These are phyloP conservation scores for Stemphylium lycopersici DNA, from an alignment of 2,329 filamentous ascomycete species.

Conservation along the genomic window DNA sequence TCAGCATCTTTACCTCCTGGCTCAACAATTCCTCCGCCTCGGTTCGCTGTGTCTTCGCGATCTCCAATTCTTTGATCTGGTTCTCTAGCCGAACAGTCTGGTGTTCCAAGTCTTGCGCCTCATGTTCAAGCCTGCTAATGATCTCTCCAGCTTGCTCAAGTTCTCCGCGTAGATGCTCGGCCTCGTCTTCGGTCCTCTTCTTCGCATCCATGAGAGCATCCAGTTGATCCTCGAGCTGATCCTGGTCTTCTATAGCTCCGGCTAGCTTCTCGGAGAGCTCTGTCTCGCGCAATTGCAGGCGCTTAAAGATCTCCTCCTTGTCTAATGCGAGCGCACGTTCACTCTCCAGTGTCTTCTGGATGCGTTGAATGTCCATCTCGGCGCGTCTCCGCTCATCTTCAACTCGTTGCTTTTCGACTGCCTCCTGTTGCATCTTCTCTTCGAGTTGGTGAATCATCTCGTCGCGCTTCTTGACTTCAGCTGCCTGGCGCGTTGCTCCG, in stretches of 20 bases:
- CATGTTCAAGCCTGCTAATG: conserved; percentile 82
- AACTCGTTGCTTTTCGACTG: conserved; percentile 74
- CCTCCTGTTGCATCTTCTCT: conserved; percentile 79
- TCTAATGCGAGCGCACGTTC: conserved; percentile 94
- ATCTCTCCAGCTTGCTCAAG: conserved; percentile 90
- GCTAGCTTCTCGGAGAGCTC: conserved; percentile 93
- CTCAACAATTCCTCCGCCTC: conserved; percentile 76
- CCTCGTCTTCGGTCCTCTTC: conserved; percentile 83
- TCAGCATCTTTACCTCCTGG: conserved; percentile 87
- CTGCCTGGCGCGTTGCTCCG: conserved; percentile 87
- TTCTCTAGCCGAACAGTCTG: conserved; percentile 73
- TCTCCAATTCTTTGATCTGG: conserved; percentile 73
- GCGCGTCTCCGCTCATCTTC: conserved; percentile 91
- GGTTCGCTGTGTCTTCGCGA: conserved; percentile 73
- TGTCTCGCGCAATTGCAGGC: conserved; percentile 88
- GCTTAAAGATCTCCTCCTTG: conserved; percentile 98
- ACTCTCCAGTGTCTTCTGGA: conserved; percentile 93
- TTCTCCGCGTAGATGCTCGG: conserved; percentile 77
- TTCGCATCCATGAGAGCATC: conserved; percentile 88
- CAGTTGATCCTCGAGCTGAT: conserved; percentile 89
- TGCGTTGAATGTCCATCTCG: conserved; percentile 83
- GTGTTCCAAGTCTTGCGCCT: conserved; percentile 76
- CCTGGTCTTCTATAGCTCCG: conserved; percentile 91
- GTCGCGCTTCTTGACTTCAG: conserved; percentile 93
- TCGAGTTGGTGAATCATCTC: conserved; percentile 90